phyloP scores from a whole-genome alignment of 805 yeast genomes.

The Metschnikowia koreensis region DNA sequence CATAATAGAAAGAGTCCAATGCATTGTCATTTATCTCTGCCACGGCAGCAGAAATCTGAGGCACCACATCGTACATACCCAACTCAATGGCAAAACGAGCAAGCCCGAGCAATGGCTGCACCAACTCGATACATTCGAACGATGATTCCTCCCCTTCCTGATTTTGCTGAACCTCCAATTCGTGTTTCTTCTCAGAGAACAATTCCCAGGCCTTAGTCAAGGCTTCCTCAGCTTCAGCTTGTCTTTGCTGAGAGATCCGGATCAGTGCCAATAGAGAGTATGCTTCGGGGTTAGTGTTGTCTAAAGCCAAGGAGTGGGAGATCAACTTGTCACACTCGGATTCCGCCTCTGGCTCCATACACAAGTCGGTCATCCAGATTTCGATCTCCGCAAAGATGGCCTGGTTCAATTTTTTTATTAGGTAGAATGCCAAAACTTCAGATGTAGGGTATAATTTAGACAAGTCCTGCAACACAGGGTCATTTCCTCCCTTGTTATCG shows the following conservation, averaged over 20 bases:
- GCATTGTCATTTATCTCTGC: constrained; percentile 83
- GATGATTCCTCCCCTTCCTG: constrained; percentile 34
- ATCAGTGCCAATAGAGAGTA: constrained; percentile 83
- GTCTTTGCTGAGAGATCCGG: constrained; percentile 80
- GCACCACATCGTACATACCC: constrained; percentile 64
- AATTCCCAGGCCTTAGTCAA: constrained; percentile 69
- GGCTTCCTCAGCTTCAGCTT: constrained; percentile 70
- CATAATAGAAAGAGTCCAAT: constrained; percentile 78
- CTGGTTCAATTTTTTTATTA: constrained; percentile 61
- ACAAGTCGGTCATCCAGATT: constrained; percentile 96
- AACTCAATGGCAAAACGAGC: constrained; percentile 77
- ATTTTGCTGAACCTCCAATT: constrained; percentile 43
- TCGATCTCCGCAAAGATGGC: constrained; percentile 86
- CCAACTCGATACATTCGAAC: constrained; percentile 56
- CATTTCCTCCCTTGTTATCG: constrained; percentile 22
- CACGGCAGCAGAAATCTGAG: constrained; percentile 59
- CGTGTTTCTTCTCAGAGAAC: constrained; percentile 51
- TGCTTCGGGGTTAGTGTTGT: constrained; percentile 68
- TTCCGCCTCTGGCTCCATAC: constrained; percentile 93
- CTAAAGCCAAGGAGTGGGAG: constrained; percentile 58
- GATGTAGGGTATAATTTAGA: constrained; percentile 24
- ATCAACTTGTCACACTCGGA: constrained; percentile 70
- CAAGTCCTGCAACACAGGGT: constrained; percentile 25
- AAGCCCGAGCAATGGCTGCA: constrained; percentile 72
- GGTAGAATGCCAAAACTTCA: constrained; percentile 28